Evolutionary conservation across 2,329 filamentous ascomycete species (phyloP), one percentile per base, ranked within the genome.

Genomic region (Colletotrichum godetiae): DNA sequence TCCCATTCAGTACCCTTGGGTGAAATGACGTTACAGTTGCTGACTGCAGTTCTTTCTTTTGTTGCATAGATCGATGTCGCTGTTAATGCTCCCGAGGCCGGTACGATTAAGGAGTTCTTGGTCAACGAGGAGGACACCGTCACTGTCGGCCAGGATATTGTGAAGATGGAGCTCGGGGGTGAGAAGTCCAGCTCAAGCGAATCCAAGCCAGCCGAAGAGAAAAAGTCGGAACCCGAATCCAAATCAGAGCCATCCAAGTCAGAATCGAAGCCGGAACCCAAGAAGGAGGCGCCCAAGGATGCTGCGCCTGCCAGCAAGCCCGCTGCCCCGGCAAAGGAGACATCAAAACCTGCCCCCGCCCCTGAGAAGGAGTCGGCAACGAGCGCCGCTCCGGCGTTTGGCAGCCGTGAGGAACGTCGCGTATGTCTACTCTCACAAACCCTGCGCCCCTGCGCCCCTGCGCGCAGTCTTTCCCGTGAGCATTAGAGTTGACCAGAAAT

Each of bases 71-170:
- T 98, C 81, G 97, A 99, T 83, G 95, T 99, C 58, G 93, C 96
- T 31, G 95, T 99, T 80, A 98, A 98, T 84, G 95, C 97, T 19
- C 94, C 97, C 8, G 92, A 96, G 78, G 91, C 96, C 53, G 97
- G 97, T 77, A 94, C 92, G 35, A 94, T 99, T 85, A 97, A 95
- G 84, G 95, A 98, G 84, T 91, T 98, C 71, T 88, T 98, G 37
- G 97, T 93, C 76, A 94, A 91, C 75, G 97, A 98, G 84, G 97
- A 98, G 81, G 97, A 98, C 81, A 98, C 95, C 27, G 97, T 99
- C 52, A 93, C 91, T 11, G 97, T 98, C 71, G 97, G 96, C 59
- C 97, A 99, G 83, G 95, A 98, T 75, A 88, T 99, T 56, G 89
- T 96, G 75, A 95, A 92, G 82, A 84, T 99, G 62, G 96, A 98